A percentile compares a stretch with the other conserved stretches of the same genome.
Conservation (phyloP, 2,329 filamentous ascomycete genomes). For the Thelonectria blattea region DNA sequence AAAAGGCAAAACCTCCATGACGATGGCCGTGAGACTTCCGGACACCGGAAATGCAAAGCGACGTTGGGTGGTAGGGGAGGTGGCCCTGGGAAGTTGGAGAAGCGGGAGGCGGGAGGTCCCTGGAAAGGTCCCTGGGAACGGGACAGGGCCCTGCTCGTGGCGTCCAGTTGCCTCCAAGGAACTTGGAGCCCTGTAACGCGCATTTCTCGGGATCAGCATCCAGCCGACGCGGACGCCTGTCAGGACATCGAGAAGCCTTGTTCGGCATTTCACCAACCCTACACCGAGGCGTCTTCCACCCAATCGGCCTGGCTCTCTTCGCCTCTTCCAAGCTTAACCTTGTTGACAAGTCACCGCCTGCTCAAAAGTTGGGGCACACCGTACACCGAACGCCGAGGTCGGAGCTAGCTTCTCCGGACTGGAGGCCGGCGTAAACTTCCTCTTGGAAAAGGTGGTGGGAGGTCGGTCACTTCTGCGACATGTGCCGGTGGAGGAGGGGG, state of each 20-base stretch:
- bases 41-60: slow-evolving; percentile 12
- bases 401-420: slow-evolving; percentile 29
- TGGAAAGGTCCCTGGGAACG: background rate
- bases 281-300: slow-evolving; percentile 8
- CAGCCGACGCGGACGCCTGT: slow-evolving; percentile 3
- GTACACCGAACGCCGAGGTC: slow-evolving; percentile 37
- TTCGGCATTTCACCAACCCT: slow-evolving; percentile 32
- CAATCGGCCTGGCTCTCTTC: slow-evolving; percentile 20
- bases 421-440: slow-evolving; percentile 24
- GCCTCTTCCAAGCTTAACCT: slow-evolving; percentile 22
- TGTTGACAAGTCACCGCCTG: slow-evolving; percentile 21
- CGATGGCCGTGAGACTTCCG: slow-evolving; percentile 17
- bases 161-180: background rate
- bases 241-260: slow-evolving; percentile 24
- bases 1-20: slow-evolving; percentile 10
- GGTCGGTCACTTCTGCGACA: slow-evolving; percentile 25
- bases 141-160: background rate
- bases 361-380: slow-evolving; percentile 18
- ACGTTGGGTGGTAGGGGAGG: background rate
- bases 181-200: background rate
- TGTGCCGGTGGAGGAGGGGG: slow-evolving; percentile 17
- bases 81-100: background rate
- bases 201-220: slow-evolving; percentile 4
- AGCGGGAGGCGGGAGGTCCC: slow-evolving; percentile 4
- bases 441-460: slow-evolving; percentile 13